These are phyloP conservation scores for Arachnopeziza araneosa DNA, from an alignment of 2,329 filamentous ascomycete species.

Conservation along the genomic window DNA sequence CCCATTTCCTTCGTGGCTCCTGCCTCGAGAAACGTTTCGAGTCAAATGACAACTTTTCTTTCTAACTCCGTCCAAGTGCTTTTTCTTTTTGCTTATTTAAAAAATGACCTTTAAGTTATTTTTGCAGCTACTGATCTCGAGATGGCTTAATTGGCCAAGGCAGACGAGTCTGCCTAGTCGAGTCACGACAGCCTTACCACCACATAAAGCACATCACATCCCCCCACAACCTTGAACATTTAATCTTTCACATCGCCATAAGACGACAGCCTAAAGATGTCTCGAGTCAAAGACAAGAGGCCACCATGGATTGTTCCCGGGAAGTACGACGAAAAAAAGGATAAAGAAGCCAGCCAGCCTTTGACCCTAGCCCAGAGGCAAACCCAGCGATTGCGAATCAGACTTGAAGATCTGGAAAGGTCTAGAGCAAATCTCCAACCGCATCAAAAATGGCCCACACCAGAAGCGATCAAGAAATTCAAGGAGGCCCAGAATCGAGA, in stretches of 20 bases:
- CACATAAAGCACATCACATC: background rate
- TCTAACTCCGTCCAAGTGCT: too few species aligned
- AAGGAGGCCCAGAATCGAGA: background rate
- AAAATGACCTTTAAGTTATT: too few species aligned
- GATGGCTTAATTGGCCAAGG: background rate
- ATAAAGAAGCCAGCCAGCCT: background rate
- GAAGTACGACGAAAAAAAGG: background rate
- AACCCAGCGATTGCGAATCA: background rate
- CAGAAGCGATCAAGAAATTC: background rate
- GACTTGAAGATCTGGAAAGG: background rate
- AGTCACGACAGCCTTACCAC: background rate
- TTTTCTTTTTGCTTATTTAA: too few species aligned
- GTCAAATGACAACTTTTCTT: too few species aligned
- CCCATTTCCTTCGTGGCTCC: too few species aligned
- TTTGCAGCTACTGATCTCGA: background rate
- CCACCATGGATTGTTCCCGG: background rate
- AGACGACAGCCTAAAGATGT: background rate
- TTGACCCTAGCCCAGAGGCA: background rate
- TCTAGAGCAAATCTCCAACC: background rate
- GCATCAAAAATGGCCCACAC: constrained; percentile 2
- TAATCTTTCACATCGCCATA: background rate
- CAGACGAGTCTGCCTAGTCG: background rate
- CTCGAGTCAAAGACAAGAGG: background rate
- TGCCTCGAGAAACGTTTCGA: too few species aligned
- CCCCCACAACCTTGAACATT: background rate